Base-by-base conservation (phyloP, 768 basidiomycete species). In the Suillus luteus region DNA sequence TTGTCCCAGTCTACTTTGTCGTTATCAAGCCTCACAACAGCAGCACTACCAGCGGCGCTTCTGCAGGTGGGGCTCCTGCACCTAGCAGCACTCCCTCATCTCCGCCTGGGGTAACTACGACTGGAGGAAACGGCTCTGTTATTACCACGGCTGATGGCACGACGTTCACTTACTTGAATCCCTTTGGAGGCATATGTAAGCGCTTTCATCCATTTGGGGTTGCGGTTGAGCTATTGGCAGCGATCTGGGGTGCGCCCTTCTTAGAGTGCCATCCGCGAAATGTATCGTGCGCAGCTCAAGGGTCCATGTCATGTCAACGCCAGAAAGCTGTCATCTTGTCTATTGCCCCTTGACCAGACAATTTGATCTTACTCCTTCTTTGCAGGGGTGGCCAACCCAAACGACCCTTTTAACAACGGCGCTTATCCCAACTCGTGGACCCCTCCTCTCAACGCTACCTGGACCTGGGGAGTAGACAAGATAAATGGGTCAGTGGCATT, bases 401-500 rank as follows among this genome's bases (percentile, higher is more conserved):
- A 86, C 52, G 80, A 91, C 72, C 91, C 93, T 7, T 92, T 87
- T 80, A 88, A 87, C 76, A 86, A 90, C 72, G 80, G 83, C 49
- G 93, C 93, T 8, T 83, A 80, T 64, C 82, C 89, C 10, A 92
- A 95, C 69, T 86, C 83, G 2, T 95, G 91, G 88, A 89, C 90
- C 7, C 92, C 92, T 1, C 83, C 90, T 8, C 78, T 96, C 57
- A 91, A 90, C 77, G 80, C 87, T 69, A 83, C 78, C 33, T 96
- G 93, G 91, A 81, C 77, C 27, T 95, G 81, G 79, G 86, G 84
- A 15, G 77, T 78, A 59, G 83, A 92, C 77, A 84, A 78, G 49
- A 75, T 91, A 38, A 79, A 78, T 66, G 90, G 89, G 88, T 86
- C 71, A 66, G 80, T 70, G 5, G 33, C 54, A 46, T 60, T 40